Percentiles rank a stretch among this genome's conserved stretches.
Evolutionary conservation across 2,329 filamentous ascomycete genomes (phyloP).

Genomic region (Fusarium guadeloupense): DNA sequence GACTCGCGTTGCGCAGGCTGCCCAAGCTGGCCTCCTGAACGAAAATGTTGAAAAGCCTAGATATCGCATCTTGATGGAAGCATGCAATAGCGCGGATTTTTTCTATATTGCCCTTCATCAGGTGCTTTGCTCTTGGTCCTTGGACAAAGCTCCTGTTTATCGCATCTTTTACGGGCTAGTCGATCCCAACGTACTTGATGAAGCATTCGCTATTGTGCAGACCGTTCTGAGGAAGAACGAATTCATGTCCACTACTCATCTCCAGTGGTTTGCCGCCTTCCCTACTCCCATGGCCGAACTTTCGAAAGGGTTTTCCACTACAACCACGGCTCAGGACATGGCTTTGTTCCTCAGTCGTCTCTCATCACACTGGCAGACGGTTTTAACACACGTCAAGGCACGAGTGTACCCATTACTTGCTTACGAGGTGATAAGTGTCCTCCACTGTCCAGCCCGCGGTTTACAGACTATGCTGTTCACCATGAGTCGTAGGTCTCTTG

Average conservation of each 20-base stretch:
- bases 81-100: constrained; percentile 64
- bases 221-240: constrained; percentile 38
- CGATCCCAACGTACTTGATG: constrained; percentile 24
- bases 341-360: constrained; percentile 40
- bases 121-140: constrained; percentile 67
- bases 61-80: constrained; percentile 63
- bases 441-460: constrained; percentile 42
- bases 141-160: constrained; percentile 49
- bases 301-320: constrained; percentile 2
- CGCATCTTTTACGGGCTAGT: constrained; percentile 23
- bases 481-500: constrained; percentile 42
- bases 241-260: constrained; percentile 32
- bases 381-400: constrained; percentile 12
- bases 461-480: constrained; percentile 45
- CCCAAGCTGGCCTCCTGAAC: constrained; percentile 30
- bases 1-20: constrained; percentile 36
- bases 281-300: constrained; percentile 31
- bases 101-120: constrained; percentile 75
- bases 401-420: constrained; percentile 44
- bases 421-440: constrained; percentile 34
- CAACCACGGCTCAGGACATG: constrained; percentile 19
- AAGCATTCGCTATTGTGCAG: constrained; percentile 33
- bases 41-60: constrained; percentile 57
- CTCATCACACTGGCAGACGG: constrained; percentile 31
- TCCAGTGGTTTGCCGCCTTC: constrained; percentile 46